These are phyloP conservation scores for Aspergillus niger DNA, from an alignment of 2,329 filamentous ascomycete species.

Conservation along the genomic window DNA sequence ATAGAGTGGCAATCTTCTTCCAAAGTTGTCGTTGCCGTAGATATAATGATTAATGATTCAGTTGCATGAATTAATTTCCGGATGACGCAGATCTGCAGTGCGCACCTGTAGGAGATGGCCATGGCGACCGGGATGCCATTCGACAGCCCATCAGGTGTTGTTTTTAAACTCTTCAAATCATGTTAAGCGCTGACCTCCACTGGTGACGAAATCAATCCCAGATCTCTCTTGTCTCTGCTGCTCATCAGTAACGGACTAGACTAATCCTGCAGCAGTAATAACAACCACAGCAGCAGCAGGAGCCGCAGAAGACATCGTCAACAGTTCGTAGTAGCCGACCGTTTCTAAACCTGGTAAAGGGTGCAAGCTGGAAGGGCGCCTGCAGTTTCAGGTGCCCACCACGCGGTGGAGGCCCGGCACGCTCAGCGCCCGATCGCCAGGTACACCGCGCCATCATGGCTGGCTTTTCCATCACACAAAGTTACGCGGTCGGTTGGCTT, in stretches of 20 bases:
- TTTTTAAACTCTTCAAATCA: not conserved
- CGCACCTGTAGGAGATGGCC: not conserved
- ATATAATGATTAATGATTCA: not conserved
- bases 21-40: not conserved
- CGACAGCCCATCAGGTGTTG: not conserved
- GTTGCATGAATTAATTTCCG: slow-evolving; percentile 18
- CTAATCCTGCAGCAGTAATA: not conserved
- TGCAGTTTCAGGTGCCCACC: slow-evolving; percentile 8
- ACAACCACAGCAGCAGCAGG: not conserved
- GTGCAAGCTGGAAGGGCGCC: not conserved
- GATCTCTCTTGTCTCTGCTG: not conserved
- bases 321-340: not conserved
- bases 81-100: slow-evolving; percentile 14
- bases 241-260: not conserved
- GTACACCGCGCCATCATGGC: slow-evolving; percentile 1
- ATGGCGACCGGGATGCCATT: not conserved
- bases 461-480: not conserved
- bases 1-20: not conserved
- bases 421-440: slow-evolving; percentile 7
- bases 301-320: not conserved
- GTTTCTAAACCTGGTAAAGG: not conserved
- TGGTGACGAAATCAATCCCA: not conserved
- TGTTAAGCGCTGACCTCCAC: not conserved
- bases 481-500: not conserved
- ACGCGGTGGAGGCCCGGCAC: slow-evolving; percentile 4